Conservation (phyloP, 352 stramenopile species). For the Phytopythium delawarense region DNA sequence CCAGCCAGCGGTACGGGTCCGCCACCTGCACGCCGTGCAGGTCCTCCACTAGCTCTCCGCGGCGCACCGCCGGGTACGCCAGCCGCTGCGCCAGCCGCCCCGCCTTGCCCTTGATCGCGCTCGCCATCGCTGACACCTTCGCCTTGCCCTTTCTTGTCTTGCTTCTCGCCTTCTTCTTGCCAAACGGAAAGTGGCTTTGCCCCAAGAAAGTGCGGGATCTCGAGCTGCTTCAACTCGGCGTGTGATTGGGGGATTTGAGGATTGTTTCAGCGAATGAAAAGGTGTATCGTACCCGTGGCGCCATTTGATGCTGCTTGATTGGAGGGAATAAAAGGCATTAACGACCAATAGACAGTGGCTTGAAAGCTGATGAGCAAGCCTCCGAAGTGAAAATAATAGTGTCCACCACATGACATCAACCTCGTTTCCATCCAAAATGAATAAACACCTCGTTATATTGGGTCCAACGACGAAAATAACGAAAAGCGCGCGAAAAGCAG, state of each 20-base stretch:
- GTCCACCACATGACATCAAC: not conserved
- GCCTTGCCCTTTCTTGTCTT: not conserved
- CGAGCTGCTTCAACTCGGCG: not conserved
- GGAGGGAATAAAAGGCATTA: not conserved
- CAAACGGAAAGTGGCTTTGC: not conserved
- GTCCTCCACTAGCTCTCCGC: slow-evolving; percentile 44
- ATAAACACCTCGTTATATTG: not conserved
- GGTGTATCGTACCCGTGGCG: too few relatives aligned
- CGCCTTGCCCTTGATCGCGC: slow-evolving; percentile 19
- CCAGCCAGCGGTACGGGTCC: slow-evolving; percentile 74
- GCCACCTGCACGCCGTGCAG: slow-evolving; percentile 50
- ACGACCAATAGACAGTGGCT: not conserved
- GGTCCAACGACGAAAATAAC: not conserved
- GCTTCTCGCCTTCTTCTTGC: not conserved
- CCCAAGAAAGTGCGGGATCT: not conserved
- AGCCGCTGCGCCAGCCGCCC: slow-evolving; percentile 24
- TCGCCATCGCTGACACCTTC: slow-evolving; percentile 16
- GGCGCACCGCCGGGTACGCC: slow-evolving; percentile 49
- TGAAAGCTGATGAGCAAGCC: not conserved
- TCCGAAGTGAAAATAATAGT: not conserved
- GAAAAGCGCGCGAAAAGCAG: not conserved
- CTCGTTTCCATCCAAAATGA: too few relatives aligned
- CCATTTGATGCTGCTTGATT: not conserved
- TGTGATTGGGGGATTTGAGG: not conserved
- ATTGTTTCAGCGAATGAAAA: not conserved